Percentiles rank a stretch among this genome's conserved stretches.
These are phyloP conservation scores for Hamiltosporidium magnivora DNA, from an alignment of 371 early-diverging fungal species.

Conservation along the genomic window DNA sequence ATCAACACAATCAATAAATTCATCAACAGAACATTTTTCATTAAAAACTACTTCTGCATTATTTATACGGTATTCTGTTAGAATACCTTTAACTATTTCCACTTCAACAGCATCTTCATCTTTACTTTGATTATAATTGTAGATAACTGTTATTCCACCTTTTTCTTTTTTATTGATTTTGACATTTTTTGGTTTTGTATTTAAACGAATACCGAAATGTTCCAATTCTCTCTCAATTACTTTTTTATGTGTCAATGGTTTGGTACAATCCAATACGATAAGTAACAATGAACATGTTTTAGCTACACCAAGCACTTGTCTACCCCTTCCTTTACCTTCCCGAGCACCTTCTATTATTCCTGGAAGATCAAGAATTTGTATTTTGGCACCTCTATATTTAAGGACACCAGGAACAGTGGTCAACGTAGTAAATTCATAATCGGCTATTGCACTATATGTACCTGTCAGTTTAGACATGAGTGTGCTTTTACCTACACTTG, in stretches of 20 bases:
- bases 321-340: conserved; percentile 95
- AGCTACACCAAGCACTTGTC: conserved; percentile 80
- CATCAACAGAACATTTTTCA: conserved; percentile 69
- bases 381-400: conserved; percentile 84
- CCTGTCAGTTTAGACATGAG: conserved; percentile 80
- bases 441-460: conserved; percentile 74
- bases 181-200: conserved; percentile 71
- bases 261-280: conserved; percentile 94
- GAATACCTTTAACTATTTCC: conserved; percentile 64
- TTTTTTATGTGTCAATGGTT: conserved; percentile 66
- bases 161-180: conserved; percentile 80
- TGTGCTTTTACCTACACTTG: conserved; percentile 91
- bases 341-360: conserved; percentile 98
- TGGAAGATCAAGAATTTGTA: conserved; percentile 74
- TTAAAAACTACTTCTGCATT: conserved; percentile 80
- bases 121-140: not conserved
- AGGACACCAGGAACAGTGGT: conserved; percentile 61
- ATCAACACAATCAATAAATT: conserved; percentile 90
- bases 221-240: conserved; percentile 88
- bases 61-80: conserved; percentile 86
- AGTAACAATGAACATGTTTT: conserved; percentile 86
- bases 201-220: conserved; percentile 88
- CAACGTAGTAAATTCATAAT: conserved; percentile 95
- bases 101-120: not conserved
- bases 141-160: conserved; percentile 69